Percentiles rank a stretch among this genome's conserved stretches.
Conservation (phyloP, 1,284 basidiomycete species). For the Boletus nobilissimus region DNA sequence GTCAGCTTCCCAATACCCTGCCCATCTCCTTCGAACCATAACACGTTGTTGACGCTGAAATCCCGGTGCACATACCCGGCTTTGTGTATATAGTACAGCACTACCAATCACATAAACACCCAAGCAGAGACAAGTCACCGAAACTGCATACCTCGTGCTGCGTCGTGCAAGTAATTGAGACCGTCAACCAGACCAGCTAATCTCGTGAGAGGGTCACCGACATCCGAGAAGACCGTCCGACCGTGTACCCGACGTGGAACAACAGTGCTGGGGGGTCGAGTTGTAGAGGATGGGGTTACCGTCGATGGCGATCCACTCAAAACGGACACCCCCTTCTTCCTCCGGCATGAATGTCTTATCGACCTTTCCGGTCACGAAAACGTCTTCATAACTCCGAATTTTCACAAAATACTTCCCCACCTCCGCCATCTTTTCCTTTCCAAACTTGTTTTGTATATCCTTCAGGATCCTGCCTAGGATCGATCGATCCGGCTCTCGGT, state of each 20-base stretch:
- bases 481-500: neutral
- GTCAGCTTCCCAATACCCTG: slow-evolving; percentile 5
- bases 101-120: neutral
- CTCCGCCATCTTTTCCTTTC: neutral
- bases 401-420: slow-evolving; percentile 13
- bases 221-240: slow-evolving; percentile 23
- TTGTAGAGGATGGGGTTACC: neutral
- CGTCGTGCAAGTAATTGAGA: neutral
- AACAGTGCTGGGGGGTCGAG: too few species aligned
- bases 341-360: neutral
- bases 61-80: slow-evolving; percentile 27
- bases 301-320: neutral
- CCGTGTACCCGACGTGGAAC: slow-evolving; percentile 6
- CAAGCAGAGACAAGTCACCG: neutral
- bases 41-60: slow-evolving; percentile 18
- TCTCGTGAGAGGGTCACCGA: neutral
- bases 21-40: neutral
- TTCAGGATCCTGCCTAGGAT: slow-evolving; percentile 7
- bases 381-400: slow-evolving; percentile 13
- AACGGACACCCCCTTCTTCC: neutral
- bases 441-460: slow-evolving; percentile 3
- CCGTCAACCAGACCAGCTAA: neutral
- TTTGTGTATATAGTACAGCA: slow-evolving; percentile 6
- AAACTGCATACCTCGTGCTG: neutral
- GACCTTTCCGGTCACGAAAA: neutral